phyloP scores from a whole-genome alignment of 169 alveolate species.

The Perkinsus marinus region DNA sequence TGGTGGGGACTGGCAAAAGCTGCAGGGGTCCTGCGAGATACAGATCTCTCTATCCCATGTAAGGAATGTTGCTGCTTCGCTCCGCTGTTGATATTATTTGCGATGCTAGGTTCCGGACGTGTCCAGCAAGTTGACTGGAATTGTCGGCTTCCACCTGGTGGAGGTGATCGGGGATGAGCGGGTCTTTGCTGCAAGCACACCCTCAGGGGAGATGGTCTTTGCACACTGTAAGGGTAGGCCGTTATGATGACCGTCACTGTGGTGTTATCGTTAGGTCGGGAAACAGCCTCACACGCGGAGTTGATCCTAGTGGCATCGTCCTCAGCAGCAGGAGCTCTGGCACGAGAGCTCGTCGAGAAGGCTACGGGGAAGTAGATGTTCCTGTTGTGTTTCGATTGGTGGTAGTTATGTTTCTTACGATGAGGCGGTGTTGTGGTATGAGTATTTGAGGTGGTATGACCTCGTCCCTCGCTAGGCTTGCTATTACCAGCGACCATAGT shows the following conservation, averaged over 20 bases:
- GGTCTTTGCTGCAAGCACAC: background rate
- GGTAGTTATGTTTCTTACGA: background rate
- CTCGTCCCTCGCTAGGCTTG: background rate
- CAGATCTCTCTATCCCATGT: background rate
- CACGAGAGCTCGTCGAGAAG: background rate
- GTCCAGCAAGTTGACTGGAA: background rate
- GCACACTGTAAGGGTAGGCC: background rate
- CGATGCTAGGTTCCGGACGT: background rate
- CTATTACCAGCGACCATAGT: background rate
- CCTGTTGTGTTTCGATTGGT: background rate
- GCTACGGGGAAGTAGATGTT: background rate
- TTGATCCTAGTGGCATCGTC: background rate
- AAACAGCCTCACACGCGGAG: background rate
- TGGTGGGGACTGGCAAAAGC: background rate
- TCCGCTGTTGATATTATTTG: background rate
- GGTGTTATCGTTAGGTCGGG: background rate
- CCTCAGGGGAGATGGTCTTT: background rate
- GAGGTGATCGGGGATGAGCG: background rate
- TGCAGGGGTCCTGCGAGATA: background rate
- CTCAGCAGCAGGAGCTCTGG: background rate
- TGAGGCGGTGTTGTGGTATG: background rate
- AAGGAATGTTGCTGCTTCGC: background rate
- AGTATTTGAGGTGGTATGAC: background rate
- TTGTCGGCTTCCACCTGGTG: background rate
- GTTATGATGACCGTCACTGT: too few species aligned